phyloP scores from a whole-genome alignment of 192 early-diverging fungal genomes.

The Cetraspora pellucida region DNA sequence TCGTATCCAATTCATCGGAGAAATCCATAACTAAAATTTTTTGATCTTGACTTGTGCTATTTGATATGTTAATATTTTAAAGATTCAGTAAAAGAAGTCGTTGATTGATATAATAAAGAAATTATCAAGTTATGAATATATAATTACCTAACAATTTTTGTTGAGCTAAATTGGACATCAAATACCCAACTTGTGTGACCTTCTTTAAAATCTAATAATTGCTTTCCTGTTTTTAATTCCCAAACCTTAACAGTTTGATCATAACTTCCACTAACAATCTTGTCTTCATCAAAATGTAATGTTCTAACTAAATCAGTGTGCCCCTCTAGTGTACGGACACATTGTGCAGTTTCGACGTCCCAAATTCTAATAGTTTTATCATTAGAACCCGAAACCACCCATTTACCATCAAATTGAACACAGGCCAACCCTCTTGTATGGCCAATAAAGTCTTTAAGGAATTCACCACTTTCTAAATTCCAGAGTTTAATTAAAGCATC shows the following conservation, averaged over 20 bases:
- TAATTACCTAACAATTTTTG: conserved; percentile 75
- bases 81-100: not conserved
- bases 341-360: conserved; percentile 69
- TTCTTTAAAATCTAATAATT: conserved; percentile 69
- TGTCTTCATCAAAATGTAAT: conserved; percentile 77
- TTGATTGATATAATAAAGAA: conserved; percentile 6
- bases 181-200: conserved; percentile 95
- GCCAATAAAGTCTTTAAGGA: conserved; percentile 75
- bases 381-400: conserved; percentile 79
- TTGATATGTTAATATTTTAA: conserved; percentile 13
- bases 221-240: conserved; percentile 81
- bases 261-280: conserved; percentile 89
- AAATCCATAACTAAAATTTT: conserved; percentile 52
- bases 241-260: conserved; percentile 95
- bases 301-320: conserved; percentile 84
- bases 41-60: conserved; percentile 50
- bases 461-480: conserved; percentile 70
- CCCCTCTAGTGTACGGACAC: conserved; percentile 61
- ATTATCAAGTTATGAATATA: conserved; percentile 6
- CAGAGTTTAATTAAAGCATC: conserved; percentile 82
- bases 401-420: conserved; percentile 80
- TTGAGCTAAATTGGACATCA: conserved; percentile 86
- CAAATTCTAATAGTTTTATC: conserved; percentile 85
- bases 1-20: conserved; percentile 42
- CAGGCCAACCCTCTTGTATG: conserved; percentile 81